Base-by-base conservation (phyloP, 2,329 filamentous ascomycete genomes). In the Fusarium lateritium region DNA sequence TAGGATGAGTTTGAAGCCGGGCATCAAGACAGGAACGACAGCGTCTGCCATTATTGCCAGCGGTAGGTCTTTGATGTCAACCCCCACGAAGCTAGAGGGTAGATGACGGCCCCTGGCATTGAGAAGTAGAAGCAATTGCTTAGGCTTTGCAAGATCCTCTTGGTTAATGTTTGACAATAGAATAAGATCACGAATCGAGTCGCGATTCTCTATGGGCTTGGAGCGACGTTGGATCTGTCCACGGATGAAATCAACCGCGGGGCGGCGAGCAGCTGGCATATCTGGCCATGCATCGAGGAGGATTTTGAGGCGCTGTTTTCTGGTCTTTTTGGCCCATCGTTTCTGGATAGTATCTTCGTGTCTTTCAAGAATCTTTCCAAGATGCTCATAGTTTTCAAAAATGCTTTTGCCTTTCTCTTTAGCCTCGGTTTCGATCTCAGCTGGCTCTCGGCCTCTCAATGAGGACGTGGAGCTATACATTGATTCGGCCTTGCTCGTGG, bases 161-260 rank as follows among this genome's bases (percentile, higher is more conserved):
- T 85, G 78, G 70, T 90, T 90, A 73, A 90, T 83, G 58, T 85
- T 80, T 0, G 87, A 87, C 80, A 82, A 88, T 45, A 86, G 73
- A 64, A 78, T 38, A 71, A 31, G 10, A 13, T 31, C 10, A 13
- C 10, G 28, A 13, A 31, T 31, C 10, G 28, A 31, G 28, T 31
- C 28, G 28, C 28, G 28, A 31, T 31, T 31, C 28, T 31, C 28
- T 31, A 31, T 31, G 28, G 28, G 28, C 10, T 31, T 31, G 10
- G 28, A 31, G 28, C 28, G 10, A 31, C 28, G 28, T 31, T 31
- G 28, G 28, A 31, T 31, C 28, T 31, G 28, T 31, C 28, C 76
- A 24, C 69, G 73, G 15, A 79, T 76, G 15, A 77, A 79, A 8
- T 71, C 73, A 42, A 88, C 84, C 63, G 89, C 87, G 0, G 87